Evolutionary conservation across 2,329 filamentous ascomycete genomes (phyloP), one percentile per base, ranked within the genome.

Genomic region (Aspergillus pseudoterreus): DNA sequence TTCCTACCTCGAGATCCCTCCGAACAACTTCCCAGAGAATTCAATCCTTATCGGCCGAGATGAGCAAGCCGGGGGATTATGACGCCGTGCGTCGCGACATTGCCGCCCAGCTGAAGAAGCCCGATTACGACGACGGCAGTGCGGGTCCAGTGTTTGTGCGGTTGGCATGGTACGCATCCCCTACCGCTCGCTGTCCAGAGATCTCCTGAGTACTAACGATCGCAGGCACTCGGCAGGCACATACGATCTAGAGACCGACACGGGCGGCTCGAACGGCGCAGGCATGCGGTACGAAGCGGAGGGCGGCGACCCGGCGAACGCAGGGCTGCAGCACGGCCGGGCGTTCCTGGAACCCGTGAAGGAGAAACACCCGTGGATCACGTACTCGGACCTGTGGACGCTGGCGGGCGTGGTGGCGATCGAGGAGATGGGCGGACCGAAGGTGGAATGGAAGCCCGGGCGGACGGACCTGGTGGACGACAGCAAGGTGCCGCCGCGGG

Each of bases 221-320:
- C 11, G 45, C 50, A 81, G 80, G 81, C 83, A 86, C 69, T 79
- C 79, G n/a, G 71, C 82, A 1, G 83, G 83, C 24, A 86, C 83
- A 4, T 86, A 85, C 66, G 79, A 82, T 61, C 69, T 70, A 27
- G 73, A 75, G 49, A 80, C 80, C 49, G 78, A 83, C 61, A 86
- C 82, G 0, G 83, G 83, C 33, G 83, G 83, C 35, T 81, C 77
- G 22, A 86, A 86, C 63, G 83, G 83, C 53, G 83, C 83, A 0
- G 82, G 82, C 15, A 86, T 86, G 83, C 76, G 83, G 32, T 86
- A 84, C 63, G 82, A 85, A 70, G 70, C 75, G 21, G 83, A 85
- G 70, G 82, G 82, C 52, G 82, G 81, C 54, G 82, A 86, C 63
- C 82, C 82, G 4, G 81, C 83, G 50, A 86, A 86, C 67, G 82